These are phyloP conservation scores for Rhizophagus sp. DNA, from an alignment of 192 early-diverging fungal genomes.

Conservation along the genomic window DNA sequence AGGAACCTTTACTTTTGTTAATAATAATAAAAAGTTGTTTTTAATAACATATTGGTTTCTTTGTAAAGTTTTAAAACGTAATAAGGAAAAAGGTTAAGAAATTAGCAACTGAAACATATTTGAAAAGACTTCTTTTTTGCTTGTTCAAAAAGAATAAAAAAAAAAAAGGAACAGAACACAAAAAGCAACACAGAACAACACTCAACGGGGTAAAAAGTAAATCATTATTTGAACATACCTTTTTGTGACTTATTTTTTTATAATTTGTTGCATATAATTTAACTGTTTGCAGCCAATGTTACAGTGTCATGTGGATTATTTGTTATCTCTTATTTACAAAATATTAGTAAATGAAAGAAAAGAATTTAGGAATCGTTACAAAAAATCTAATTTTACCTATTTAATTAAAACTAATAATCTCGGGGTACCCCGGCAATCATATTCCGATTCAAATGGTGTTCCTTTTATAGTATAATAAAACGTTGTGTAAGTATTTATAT, in stretches of 20 bases:
- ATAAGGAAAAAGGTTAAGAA: not conserved
- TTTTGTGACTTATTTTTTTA: not conserved
- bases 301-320: not conserved
- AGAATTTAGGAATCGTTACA: not conserved
- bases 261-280: not conserved
- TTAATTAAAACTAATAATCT: not conserved
- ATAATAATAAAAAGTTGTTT: not conserved
- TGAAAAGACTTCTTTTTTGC: not conserved
- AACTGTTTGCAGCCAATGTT: not conserved
- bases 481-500: no score
- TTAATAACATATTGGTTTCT: not conserved
- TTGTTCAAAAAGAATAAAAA: not conserved
- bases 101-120: not conserved
- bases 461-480: not conserved
- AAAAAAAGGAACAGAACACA: not conserved
- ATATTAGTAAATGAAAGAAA: not conserved
- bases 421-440: not conserved
- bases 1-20: not conserved
- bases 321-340: not conserved
- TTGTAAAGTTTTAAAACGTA: not conserved
- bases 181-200: constrained; percentile 1
- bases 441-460: not conserved
- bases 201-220: not conserved
- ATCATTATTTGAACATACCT: not conserved
- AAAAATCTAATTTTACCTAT: not conserved